These are phyloP conservation scores for Euphorbia corollata DNA, from an alignment of 441 rosid genomes.

Conservation along the genomic window DNA sequence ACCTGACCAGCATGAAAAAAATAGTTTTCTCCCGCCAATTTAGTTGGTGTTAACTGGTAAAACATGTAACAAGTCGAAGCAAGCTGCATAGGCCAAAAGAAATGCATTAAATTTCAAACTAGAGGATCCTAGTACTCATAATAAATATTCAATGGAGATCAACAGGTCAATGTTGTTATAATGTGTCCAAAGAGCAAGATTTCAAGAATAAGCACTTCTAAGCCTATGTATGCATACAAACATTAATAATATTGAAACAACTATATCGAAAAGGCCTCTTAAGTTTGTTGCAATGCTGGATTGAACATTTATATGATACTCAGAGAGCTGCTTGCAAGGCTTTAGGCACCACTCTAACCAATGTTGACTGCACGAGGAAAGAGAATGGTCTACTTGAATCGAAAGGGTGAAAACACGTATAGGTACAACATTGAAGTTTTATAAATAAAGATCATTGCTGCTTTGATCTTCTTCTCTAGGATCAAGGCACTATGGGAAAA, in stretches of 20 bases:
- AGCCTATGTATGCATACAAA: neutral
- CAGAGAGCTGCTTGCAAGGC: neutral
- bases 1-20: constrained; percentile 74
- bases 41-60: constrained; percentile 82
- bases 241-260: neutral
- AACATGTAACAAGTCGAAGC: constrained; percentile 97
- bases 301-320: neutral
- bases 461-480: neutral
- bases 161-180: neutral
- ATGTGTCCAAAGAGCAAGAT: neutral
- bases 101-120: constrained; percentile 1
- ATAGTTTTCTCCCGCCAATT: constrained; percentile 94
- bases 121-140: neutral
- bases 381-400: neutral
- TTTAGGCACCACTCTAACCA: neutral
- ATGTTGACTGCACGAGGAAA: neutral
- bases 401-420: neutral
- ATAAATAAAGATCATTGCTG: neutral
- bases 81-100: constrained; percentile 46
- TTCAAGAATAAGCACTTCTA: neutral
- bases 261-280: neutral
- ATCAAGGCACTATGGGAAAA: too few relatives aligned
- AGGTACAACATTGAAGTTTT: neutral
- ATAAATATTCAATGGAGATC: neutral
- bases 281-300: neutral